These are phyloP conservation scores for Alternaria ethzedia DNA, from an alignment of 2,329 filamentous ascomycete genomes.

Conservation along the genomic window DNA sequence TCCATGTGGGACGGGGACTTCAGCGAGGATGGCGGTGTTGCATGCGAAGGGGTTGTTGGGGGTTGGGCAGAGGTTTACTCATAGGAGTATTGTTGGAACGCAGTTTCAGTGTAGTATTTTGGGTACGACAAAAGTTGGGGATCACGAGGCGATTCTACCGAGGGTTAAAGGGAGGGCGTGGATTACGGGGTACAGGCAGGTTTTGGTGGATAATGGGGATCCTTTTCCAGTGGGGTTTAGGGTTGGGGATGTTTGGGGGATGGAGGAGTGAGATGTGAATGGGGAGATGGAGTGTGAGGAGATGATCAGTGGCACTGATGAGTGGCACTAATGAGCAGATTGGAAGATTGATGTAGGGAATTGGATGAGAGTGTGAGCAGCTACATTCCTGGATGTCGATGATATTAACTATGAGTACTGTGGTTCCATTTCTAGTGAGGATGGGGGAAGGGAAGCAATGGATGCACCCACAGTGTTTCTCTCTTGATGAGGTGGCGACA, in stretches of 20 bases:
- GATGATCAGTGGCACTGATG: not conserved
- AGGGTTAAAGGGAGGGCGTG: constrained; percentile 54
- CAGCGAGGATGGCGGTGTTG: constrained; percentile 53
- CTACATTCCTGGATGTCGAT: not conserved
- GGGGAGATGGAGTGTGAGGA: not conserved
- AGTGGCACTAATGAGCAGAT: too few relatives aligned
- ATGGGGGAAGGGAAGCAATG: not conserved
- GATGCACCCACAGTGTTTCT: not conserved
- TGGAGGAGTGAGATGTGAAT: not conserved
- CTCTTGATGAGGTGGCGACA: not conserved
- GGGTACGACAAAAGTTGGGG: constrained; percentile 48
- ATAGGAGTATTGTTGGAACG: constrained; percentile 53
- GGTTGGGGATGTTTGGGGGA: constrained; percentile 41
- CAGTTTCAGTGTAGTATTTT: constrained; percentile 52
- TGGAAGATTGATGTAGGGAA: not conserved
- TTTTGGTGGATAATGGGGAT: constrained; percentile 53
- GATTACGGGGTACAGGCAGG: constrained; percentile 55
- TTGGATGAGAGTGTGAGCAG: not conserved
- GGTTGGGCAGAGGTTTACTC: constrained; percentile 47
- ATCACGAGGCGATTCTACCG: constrained; percentile 50
- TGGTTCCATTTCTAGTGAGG: fast-evolving
- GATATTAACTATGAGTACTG: not conserved
- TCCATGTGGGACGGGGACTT: constrained; percentile 56
- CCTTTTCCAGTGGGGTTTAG: constrained; percentile 53
- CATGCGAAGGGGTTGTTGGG: constrained; percentile 51